A percentile compares a stretch with the other conserved stretches of the same genome.
phyloP scores from a whole-genome alignment of 768 basidiomycete species.

The Auriscalpium orientale region DNA sequence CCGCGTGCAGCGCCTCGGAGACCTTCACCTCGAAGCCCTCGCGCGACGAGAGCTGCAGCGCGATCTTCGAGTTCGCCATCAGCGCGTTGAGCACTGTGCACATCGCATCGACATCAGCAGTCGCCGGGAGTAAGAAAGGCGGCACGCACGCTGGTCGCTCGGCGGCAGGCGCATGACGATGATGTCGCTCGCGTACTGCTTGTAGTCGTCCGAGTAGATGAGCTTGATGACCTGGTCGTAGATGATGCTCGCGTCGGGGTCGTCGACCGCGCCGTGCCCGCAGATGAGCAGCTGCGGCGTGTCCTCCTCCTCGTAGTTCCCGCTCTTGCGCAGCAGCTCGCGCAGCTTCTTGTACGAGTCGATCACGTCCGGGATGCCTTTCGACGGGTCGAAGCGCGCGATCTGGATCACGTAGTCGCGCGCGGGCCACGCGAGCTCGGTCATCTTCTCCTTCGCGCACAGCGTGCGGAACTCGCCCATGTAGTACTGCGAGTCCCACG shows the following conservation, averaged over 20 bases:
- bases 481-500: slow-evolving; percentile 82
- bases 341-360: slow-evolving; percentile 86
- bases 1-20: slow-evolving; percentile 88
- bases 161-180: slow-evolving; percentile 60
- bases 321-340: slow-evolving; percentile 40
- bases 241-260: slow-evolving; percentile 90
- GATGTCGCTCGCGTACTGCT: slow-evolving; percentile 33
- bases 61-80: slow-evolving; percentile 84
- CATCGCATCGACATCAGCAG: not conserved
- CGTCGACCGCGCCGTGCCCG: slow-evolving; percentile 91
- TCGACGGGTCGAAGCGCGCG: slow-evolving; percentile 89
- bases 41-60: slow-evolving; percentile 84
- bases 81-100: slow-evolving; percentile 73
- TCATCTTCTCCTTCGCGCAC: slow-evolving; percentile 76
- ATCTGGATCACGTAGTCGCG: slow-evolving; percentile 87
- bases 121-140: not conserved
- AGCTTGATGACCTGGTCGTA: slow-evolving; percentile 71
- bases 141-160: slow-evolving; percentile 67
- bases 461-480: slow-evolving; percentile 82
- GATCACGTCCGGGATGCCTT: slow-evolving; percentile 78
- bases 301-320: slow-evolving; percentile 39
- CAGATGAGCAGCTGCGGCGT: slow-evolving; percentile 74
- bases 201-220: slow-evolving; percentile 30
- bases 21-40: slow-evolving; percentile 99
- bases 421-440: slow-evolving; percentile 66